These are phyloP conservation scores for Harringtonia lauricola DNA, from an alignment of 2,329 filamentous ascomycete species.

Conservation along the genomic window DNA sequence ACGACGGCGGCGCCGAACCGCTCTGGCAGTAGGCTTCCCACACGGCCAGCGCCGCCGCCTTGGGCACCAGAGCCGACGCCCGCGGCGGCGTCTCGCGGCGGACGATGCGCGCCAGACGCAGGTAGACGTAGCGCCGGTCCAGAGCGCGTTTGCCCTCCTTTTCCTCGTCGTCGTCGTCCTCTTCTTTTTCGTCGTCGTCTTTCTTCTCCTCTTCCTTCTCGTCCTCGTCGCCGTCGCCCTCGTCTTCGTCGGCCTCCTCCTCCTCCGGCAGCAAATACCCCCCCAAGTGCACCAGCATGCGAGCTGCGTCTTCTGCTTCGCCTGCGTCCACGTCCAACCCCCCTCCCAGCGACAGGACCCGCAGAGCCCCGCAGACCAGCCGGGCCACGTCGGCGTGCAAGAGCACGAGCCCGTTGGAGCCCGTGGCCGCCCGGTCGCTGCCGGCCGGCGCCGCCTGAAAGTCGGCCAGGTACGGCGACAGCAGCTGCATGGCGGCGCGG, in stretches of 20 bases:
- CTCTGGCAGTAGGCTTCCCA: constrained; percentile 58
- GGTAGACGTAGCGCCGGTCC: constrained; percentile 51
- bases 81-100: constrained; percentile 61
- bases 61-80: constrained; percentile 55
- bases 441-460: constrained; percentile 56
- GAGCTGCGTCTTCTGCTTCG: constrained; percentile 67
- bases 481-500: constrained; percentile 60
- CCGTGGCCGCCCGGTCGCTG: too few relatives aligned
- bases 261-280: constrained; percentile 46
- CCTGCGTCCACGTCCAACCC: constrained; percentile 52
- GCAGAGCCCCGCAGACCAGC: constrained; percentile 38
- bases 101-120: constrained; percentile 66
- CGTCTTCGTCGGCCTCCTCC: constrained; percentile 27
- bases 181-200: background rate
- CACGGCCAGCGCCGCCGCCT: constrained; percentile 64
- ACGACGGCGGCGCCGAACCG: constrained; percentile 36
- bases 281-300: constrained; percentile 75
- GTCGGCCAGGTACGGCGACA: constrained; percentile 70
- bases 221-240: constrained; percentile 30
- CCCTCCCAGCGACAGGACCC: constrained; percentile 43
- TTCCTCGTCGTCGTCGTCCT: background rate
- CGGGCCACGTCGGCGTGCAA: constrained; percentile 51
- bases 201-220: background rate
- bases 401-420: constrained; percentile 61
- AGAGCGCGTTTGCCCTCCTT: constrained; percentile 19